phyloP scores from a whole-genome alignment of 345 rosid genomes.

The Populus deltoides region DNA sequence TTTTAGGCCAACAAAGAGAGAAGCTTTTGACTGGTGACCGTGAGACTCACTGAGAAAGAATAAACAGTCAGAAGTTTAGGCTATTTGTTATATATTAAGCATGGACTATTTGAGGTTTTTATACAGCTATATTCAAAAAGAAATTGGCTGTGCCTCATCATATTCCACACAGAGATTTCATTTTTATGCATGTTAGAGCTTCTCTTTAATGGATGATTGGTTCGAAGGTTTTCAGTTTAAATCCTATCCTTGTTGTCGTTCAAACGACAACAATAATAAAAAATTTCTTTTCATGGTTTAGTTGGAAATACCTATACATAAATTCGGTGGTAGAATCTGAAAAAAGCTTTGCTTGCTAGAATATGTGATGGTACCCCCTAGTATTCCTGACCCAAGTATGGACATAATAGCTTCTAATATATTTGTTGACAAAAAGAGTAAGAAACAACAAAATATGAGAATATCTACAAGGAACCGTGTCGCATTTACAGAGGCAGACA shows the following conservation, averaged over 20 bases:
- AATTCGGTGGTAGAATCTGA: neutral
- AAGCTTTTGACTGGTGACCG: slow-evolving; percentile 50
- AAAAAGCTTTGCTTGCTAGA: neutral
- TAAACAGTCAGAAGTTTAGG: slow-evolving; percentile 30
- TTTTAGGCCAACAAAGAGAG: slow-evolving; percentile 52
- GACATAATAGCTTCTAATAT: neutral
- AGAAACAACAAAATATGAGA: neutral
- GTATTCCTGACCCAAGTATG: neutral
- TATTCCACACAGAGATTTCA: neutral
- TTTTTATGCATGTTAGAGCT: neutral
- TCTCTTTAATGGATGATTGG: neutral
- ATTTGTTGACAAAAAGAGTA: neutral
- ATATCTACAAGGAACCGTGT: neutral
- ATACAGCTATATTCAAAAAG: neutral
- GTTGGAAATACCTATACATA: neutral
- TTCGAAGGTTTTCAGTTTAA: neutral
- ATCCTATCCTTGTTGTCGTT: neutral
- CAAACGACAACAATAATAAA: neutral
- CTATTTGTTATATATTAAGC: slow-evolving; percentile 10
- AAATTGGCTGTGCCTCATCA: neutral
- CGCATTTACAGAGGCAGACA: slow-evolving; percentile 2
- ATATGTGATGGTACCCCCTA: neutral
- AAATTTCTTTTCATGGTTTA: neutral
- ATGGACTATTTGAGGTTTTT: neutral
- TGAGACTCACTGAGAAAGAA: slow-evolving; percentile 24